Percentiles rank a stretch among this genome's conserved stretches.
These are phyloP conservation scores for Monosporascus sp. DNA, from an alignment of 2,329 filamentous ascomycete genomes.

Conservation along the genomic window DNA sequence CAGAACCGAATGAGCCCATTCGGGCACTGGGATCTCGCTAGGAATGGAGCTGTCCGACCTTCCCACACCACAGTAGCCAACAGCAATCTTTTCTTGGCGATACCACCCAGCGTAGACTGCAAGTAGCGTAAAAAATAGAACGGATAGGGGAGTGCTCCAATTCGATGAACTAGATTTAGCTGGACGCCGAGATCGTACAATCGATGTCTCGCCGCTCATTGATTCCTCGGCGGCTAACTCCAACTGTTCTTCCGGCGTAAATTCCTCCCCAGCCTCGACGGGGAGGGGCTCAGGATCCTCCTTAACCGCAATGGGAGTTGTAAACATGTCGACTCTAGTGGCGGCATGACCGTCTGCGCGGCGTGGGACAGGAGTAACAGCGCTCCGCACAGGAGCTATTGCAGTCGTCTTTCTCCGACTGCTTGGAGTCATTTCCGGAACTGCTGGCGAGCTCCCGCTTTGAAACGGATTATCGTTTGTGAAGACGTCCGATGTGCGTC, in stretches of 20 bases:
- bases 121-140: conserved; percentile 65
- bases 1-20: conserved; percentile 32
- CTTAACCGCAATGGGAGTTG: conserved; percentile 32
- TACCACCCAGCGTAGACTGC: conserved; percentile 76
- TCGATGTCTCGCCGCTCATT: conserved; percentile 42
- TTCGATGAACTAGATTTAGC: conserved; percentile 34
- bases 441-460: conserved; percentile 66
- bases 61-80: conserved; percentile 89
- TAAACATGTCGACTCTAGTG: conserved; percentile 52
- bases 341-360: conserved; percentile 38
- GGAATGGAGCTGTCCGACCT: conserved; percentile 52
- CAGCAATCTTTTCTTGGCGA: conserved; percentile 89
- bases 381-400: conserved; percentile 31
- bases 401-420: conserved; percentile 45
- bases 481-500: conserved; percentile 54
- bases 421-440: conserved; percentile 41
- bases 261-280: conserved; percentile 78
- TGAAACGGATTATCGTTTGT: conserved; percentile 92
- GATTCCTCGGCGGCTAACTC: conserved; percentile 69
- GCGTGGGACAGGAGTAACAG: conserved; percentile 38
- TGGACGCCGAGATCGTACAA: conserved; percentile 33
- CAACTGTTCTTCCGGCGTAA: conserved; percentile 84
- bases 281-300: conserved; percentile 27
- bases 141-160: conserved; percentile 61
- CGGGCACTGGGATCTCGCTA: conserved; percentile 35